Percentiles rank a stretch among this genome's conserved stretches.
Evolutionary conservation across 441 rosid species (phyloP).

Genomic region (Pelargonium citronellum): DNA sequence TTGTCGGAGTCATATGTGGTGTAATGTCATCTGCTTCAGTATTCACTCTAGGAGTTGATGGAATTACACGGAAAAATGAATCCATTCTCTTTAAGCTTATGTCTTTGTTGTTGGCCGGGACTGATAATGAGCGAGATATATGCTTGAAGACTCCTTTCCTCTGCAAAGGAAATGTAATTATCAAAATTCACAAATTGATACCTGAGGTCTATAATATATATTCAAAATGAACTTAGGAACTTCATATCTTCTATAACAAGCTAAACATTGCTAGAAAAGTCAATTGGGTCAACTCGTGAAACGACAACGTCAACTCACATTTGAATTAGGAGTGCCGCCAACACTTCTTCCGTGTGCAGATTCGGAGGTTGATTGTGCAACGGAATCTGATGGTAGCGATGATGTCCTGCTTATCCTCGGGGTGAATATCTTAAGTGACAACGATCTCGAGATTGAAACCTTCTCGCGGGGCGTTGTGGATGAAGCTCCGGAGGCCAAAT

Average conservation of each 20-base stretch:
- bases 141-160: slow-evolving; percentile 26
- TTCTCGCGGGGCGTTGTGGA: slow-evolving; percentile 42
- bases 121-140: slow-evolving; percentile 47
- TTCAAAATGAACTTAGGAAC: background rate
- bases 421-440: slow-evolving; percentile 76
- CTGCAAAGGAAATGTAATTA: slow-evolving; percentile 22
- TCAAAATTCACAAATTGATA: background rate
- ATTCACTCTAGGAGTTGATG: slow-evolving; percentile 30
- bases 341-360: slow-evolving; percentile 38
- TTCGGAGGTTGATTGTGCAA: slow-evolving; percentile 41
- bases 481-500: slow-evolving; percentile 33
- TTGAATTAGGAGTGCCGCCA: slow-evolving; percentile 31
- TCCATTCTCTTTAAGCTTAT: slow-evolving; percentile 39
- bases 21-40: slow-evolving; percentile 19
- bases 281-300: slow-evolving; percentile 4
- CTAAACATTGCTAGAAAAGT: slow-evolving; percentile 3
- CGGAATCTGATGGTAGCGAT: slow-evolving; percentile 63
- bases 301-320: slow-evolving; percentile 40
- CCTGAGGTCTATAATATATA: background rate
- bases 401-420: slow-evolving; percentile 79
- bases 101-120: slow-evolving; percentile 39
- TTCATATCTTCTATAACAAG: background rate
- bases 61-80: slow-evolving; percentile 45
- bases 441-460: slow-evolving; percentile 65
- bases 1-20: slow-evolving; percentile 20